Base-by-base conservation (phyloP, 208 protist genomes). In the Acanthamoeba triangularis region DNA sequence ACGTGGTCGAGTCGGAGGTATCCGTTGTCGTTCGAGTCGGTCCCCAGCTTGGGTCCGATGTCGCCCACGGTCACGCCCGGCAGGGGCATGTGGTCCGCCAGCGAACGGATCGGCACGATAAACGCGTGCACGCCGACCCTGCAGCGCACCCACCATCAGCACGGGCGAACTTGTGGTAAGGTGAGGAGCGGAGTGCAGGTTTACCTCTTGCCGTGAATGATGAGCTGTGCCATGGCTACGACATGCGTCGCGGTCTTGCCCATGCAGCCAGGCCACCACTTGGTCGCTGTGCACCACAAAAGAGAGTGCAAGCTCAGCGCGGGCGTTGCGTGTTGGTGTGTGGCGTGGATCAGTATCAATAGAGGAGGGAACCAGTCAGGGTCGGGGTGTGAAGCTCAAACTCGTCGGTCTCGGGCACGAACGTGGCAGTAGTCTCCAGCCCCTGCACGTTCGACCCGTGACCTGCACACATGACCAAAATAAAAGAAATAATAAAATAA, bases 331-430 rank as follows among this genome's bases (percentile, higher is more conserved):
- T 95, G 47, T 0, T 78, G 61, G 1, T 93, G 67, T 47, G 47
- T 80, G 20, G 44, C 6, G 13, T 13, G 80, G n/a, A 18, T 33
- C 49, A 90, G 13, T 37, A 7, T 16, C 28, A 88, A 52, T 54
- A 8, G 18, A 20, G 5, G 0, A 82, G 14, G 44, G 41, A n/a
- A 95, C 74, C 78, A 0, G 90, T 95, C 69, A 93, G 69, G 18
- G 95, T 97, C 11, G 97, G 97, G 8, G 96, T 95, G 63, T 98
- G 84, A 14, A 98, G 90, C 30, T 97, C 90, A 87, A 98, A 98
- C 52, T 96, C 94, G 28, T 97, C 49, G 0, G 94, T 97, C 20
- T 49, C 25, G 3, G 49, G 23, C 49, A 97, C 92, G 37, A 95
- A 98, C 0, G 91, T 95, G 10, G 98, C 98, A 0, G 95, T 97